Evolutionary conservation across 2,329 filamentous ascomycete species (phyloP), one percentile per base, ranked within the genome.

Genomic region (Claviceps arundinis): DNA sequence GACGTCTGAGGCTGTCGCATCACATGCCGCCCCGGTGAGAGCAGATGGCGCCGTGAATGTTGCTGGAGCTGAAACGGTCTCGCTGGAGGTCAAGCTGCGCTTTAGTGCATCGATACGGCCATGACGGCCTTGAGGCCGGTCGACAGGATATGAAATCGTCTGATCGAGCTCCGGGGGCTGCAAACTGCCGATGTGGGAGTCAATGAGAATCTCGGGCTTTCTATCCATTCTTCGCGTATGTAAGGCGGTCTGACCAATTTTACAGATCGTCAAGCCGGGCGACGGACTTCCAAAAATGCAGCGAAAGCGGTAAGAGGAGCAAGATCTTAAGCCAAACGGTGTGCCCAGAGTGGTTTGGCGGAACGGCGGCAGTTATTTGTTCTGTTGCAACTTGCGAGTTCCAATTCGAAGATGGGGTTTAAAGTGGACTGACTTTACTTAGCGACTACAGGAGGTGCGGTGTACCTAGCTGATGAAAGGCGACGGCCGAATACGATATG

Each of bases 1-100:
- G 55, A 65, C 60, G 50, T 61, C 64, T 42, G 59, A 62, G 47
- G 63, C 64, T 24, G 62, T 63, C 42, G 61, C 60, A 58, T 58
- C 59, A 26, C 61, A 59, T 47, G 57, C 60, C 48, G 61, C 59
- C 50, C 59, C 59, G 51, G 55, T 55, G 49, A 63, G 48, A 34
- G 50, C 60, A 43, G 50, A 56, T 16, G 50, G 52, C 30, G 45
- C 40, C 6, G 40, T 51, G 48, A 49, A 41, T 19, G 26, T 47
- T 45, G 37, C 48, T 37, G 53, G 48, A 22, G 37, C 38, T 13
- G 51, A 50, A 19, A 34, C 30, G 26, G 48, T 44, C 5, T 48
- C 53, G 5, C 19, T 40, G 26, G 26, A 53, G 17, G 54, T 49
- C 37, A 54, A 26, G 53, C 44, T 50, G 34, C 47, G 52, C 38